Conservation (phyloP, 2,329 filamentous ascomycete genomes). For the Falciphora oryzae region DNA sequence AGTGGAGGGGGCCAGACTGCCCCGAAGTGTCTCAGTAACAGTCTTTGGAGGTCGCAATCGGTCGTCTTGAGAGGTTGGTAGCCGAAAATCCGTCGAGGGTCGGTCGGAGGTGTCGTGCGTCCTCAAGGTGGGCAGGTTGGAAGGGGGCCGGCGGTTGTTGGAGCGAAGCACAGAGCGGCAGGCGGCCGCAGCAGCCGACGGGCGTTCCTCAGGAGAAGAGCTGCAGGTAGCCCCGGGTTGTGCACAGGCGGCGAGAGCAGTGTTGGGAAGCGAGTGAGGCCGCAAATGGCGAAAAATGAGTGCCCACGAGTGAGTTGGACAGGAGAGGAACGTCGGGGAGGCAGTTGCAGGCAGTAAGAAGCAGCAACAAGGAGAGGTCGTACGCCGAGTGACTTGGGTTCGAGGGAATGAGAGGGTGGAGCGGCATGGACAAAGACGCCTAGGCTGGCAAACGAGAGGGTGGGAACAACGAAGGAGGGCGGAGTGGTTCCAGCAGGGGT, state of each 20-base stretch:
- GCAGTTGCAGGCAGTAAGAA: neutral
- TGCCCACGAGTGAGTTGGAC: neutral
- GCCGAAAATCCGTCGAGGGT: neutral
- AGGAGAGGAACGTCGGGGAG: neutral
- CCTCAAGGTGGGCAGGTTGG: neutral
- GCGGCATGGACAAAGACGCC: neutral
- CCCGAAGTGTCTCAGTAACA: neutral
- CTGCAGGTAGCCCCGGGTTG: conserved; percentile 7
- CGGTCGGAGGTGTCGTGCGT: neutral
- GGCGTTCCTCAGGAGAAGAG: conserved; percentile 5
- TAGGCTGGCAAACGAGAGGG: conserved; percentile 2
- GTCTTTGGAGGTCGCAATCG: neutral
- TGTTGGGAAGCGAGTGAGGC: neutral
- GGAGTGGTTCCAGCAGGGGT: conserved; percentile 3
- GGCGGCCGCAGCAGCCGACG: conserved; percentile 8
- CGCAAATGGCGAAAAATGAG: neutral
- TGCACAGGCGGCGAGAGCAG: neutral
- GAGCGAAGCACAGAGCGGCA: conserved; percentile 2
- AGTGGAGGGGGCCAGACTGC: neutral
- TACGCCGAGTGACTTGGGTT: neutral
- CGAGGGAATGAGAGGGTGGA: conserved; percentile 5
- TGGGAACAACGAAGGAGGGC: conserved; percentile 5
- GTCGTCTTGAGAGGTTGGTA: neutral
- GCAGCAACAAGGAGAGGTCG: conserved; percentile 1
- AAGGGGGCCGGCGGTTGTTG: conserved; percentile 4